phyloP scores from a whole-genome alignment of 2,329 filamentous ascomycete species.

The Blastomyces gilchristii region DNA sequence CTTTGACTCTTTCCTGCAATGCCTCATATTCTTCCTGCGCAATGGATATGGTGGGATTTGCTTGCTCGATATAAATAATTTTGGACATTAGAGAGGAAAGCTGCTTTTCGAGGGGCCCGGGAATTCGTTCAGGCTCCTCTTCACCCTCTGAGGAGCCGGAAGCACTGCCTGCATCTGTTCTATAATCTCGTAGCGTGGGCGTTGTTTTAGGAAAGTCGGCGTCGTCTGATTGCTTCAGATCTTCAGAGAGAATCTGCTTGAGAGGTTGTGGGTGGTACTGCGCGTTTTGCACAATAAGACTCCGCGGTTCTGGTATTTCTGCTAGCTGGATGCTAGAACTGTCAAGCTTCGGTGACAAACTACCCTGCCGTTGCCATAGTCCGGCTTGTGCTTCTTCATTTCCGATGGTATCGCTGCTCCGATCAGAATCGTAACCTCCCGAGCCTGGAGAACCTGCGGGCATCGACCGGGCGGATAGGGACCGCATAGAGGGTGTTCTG shows the following conservation, averaged over 20 bases:
- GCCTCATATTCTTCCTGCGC: constrained; percentile 29
- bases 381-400: neutral
- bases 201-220: constrained; percentile 7
- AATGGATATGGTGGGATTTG: constrained; percentile 18
- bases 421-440: constrained; percentile 7
- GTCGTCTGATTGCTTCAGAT: constrained; percentile 1
- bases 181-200: constrained; percentile 3
- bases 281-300: constrained; percentile 1
- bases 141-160: neutral
- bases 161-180: neutral
- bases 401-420: constrained; percentile 18
- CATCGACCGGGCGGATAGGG: constrained; percentile 5
- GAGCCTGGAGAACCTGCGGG: neutral
- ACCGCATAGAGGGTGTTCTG: constrained; percentile 6
- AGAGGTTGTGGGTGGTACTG: constrained; percentile 4
- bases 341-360: constrained; percentile 7
- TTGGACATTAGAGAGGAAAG: constrained; percentile 10
- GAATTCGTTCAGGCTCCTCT: neutral
- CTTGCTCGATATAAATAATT: constrained; percentile 11
- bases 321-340: neutral
- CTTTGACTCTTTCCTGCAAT: constrained; percentile 23
- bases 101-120: constrained; percentile 10
- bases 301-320: constrained; percentile 4
- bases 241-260: constrained; percentile 6
- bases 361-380: constrained; percentile 9